Conservation (phyloP, 1,139 yeast genomes). For the Candida sp. region DNA sequence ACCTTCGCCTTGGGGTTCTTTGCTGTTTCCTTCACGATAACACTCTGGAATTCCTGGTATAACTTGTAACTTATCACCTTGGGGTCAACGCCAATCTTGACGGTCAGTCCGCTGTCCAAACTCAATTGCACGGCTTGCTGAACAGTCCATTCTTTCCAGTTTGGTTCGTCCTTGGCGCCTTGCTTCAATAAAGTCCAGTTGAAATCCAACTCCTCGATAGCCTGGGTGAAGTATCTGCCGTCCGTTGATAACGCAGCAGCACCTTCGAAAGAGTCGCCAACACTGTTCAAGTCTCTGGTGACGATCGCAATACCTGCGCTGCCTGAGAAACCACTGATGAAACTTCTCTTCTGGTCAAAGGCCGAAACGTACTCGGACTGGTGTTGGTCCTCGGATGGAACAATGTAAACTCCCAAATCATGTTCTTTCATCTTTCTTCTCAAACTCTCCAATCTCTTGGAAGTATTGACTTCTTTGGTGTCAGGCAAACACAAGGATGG, state of each 20-base stretch:
- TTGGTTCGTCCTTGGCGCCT: conserved; percentile 71
- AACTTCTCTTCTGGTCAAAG: conserved; percentile 83
- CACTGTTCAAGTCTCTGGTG: conserved; percentile 67
- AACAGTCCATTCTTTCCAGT: conserved; percentile 92
- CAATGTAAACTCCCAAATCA: conserved; percentile 76
- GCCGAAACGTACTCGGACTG: conserved; percentile 88
- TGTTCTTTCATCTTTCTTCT: conserved; percentile 68
- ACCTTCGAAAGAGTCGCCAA: conserved; percentile 64
- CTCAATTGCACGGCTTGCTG: conserved; percentile 60
- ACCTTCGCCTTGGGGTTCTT: conserved; percentile 45
- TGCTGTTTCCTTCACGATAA: conserved; percentile 24
- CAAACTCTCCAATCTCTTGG: conserved; percentile 61
- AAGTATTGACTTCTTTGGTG: conserved; percentile 56
- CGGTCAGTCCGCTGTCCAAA: conserved; percentile 45
- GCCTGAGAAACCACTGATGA: conserved; percentile 91
- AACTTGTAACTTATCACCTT: conserved; percentile 60
- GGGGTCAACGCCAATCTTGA: conserved; percentile 59
- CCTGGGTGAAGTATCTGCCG: conserved; percentile 94
- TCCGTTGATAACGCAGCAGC: conserved; percentile 89
- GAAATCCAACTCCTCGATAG: conserved; percentile 82
- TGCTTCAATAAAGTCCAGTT: conserved; percentile 89
- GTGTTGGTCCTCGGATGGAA: conserved; percentile 95
- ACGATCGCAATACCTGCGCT: conserved; percentile 94
- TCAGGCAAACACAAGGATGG: conserved; percentile 51
- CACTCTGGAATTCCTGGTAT: conserved; percentile 28